phyloP scores from a whole-genome alignment of 2,329 filamentous ascomycete species.

The Torrubiellomyces zombiae region DNA sequence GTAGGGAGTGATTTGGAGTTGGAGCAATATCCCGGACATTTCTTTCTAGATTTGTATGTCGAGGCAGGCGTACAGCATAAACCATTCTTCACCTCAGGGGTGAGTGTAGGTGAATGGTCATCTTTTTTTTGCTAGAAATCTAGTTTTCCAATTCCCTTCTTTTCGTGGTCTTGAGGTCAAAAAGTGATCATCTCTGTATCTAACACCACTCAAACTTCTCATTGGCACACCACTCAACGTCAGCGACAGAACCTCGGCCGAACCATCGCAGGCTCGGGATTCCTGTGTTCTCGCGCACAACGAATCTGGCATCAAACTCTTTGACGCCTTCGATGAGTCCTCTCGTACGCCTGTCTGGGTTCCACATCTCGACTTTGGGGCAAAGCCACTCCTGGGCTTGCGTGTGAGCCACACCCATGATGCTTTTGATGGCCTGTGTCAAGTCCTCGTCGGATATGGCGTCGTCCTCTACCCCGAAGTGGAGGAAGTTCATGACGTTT shows the following conservation, averaged over 20 bases:
- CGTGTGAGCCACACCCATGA: slow-evolving; percentile 49
- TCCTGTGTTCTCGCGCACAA: slow-evolving; percentile 45
- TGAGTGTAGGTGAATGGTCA: too few species aligned
- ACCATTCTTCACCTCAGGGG: too few species aligned
- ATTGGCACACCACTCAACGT: slow-evolving; percentile 56
- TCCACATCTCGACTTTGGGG: slow-evolving; percentile 65
- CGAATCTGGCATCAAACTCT: slow-evolving; percentile 30
- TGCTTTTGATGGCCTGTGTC: slow-evolving; percentile 36
- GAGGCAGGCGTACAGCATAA: too few species aligned
- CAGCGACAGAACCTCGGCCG: slow-evolving; percentile 30
- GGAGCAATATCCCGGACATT: too few species aligned
- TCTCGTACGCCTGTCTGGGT: slow-evolving; percentile 43
- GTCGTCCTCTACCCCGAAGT: slow-evolving; percentile 48
- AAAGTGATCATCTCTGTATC: too few species aligned
- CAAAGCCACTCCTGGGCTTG: slow-evolving; percentile 60
- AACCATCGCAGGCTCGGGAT: slow-evolving; percentile 62
- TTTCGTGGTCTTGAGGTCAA: slow-evolving; percentile 3
- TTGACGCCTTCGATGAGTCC: slow-evolving; percentile 25
- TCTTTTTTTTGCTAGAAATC: too few species aligned
- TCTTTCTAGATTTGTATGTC: too few species aligned
- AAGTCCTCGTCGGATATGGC: slow-evolving; percentile 24
- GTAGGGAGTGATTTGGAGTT: slow-evolving; percentile 2
- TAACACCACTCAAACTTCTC: slow-evolving; percentile 71
- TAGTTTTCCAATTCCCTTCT: too few species aligned
- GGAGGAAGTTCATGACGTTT: slow-evolving; percentile 54